phyloP scores from a whole-genome alignment of 371 early-diverging fungal species.

The Chytridiales sp. region DNA sequence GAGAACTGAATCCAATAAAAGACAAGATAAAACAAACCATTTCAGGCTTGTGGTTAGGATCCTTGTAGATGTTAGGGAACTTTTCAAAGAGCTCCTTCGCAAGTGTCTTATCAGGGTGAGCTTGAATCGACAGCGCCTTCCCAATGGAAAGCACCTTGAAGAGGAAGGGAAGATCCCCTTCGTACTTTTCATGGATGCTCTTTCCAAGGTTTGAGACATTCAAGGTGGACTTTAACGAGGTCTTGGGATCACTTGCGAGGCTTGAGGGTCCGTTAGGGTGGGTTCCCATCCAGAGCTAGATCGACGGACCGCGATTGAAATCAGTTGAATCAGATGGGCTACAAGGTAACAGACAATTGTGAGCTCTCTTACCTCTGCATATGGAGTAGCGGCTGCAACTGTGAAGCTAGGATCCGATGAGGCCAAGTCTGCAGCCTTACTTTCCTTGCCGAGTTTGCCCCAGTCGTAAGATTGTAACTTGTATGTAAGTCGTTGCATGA shows the following conservation, averaged over 20 bases:
- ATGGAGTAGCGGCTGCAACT: slow-evolving; percentile 68
- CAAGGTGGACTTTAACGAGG: slow-evolving; percentile 58
- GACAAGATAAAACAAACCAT: slow-evolving; percentile 57
- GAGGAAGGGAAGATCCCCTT: slow-evolving; percentile 88
- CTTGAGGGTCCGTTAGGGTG: slow-evolving; percentile 90
- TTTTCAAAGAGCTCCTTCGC: slow-evolving; percentile 72
- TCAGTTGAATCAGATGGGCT: background rate
- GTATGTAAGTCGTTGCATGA: slow-evolving; percentile 19
- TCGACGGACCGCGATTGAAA: background rate
- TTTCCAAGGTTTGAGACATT: slow-evolving; percentile 48
- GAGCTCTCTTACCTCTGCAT: slow-evolving; percentile 74
- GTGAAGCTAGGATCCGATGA: slow-evolving; percentile 50
- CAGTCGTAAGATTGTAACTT: slow-evolving; percentile 77
- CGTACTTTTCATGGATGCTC: slow-evolving; percentile 51
- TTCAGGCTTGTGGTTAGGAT: slow-evolving; percentile 93
- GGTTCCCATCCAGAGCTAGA: slow-evolving; percentile 96
- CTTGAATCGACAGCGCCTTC: slow-evolving; percentile 96
- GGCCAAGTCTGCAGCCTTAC: slow-evolving; percentile 84
- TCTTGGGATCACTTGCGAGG: slow-evolving; percentile 32
- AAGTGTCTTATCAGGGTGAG: slow-evolving; percentile 91
- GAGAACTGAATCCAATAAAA: background rate
- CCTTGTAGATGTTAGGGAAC: slow-evolving; percentile 84
- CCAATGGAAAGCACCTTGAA: slow-evolving; percentile 95
- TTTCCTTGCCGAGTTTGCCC: slow-evolving; percentile 85
- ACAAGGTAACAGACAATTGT: slow-evolving; percentile 1